Conservation (phyloP, 768 basidiomycete genomes). For the Mycena latifolia region DNA sequence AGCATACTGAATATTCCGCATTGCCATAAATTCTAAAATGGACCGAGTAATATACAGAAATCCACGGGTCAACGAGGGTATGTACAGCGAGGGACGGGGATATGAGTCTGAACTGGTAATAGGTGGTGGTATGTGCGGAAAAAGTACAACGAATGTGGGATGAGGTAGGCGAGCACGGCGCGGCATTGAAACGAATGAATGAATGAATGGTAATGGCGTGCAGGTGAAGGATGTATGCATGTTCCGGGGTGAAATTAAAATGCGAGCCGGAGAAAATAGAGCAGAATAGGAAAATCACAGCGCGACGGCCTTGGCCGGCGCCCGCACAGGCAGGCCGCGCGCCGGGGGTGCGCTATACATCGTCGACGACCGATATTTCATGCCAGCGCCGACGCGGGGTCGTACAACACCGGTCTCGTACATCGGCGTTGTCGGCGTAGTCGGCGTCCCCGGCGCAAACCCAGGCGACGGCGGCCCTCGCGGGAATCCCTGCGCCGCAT, state of each 20-base stretch:
- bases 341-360: conserved; percentile 17
- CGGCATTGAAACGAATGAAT: too few species aligned
- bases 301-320: conserved; percentile 25
- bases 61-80: neutral
- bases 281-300: conserved; percentile 5
- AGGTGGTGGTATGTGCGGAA: conserved; percentile 1
- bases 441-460: neutral
- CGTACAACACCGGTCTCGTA: conserved; percentile 30
- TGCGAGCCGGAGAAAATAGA: neutral
- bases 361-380: conserved; percentile 55
- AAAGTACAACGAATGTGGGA: conserved; percentile 3
- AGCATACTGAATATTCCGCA: neutral
- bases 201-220: neutral
- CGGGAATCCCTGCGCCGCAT: too few species aligned
- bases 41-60: neutral
- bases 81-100: conserved; percentile 21
- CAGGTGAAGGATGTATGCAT: neutral
- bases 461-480: conserved; percentile 3
- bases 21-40: neutral
- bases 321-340: conserved; percentile 6
- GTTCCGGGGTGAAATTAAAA: neutral
- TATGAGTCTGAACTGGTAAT: conserved; percentile 10
- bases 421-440: conserved; percentile 33
- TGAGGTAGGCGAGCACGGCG: neutral
- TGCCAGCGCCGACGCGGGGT: conserved; percentile 64